Percentiles rank a stretch among this genome's conserved stretches.
Conservation (phyloP, 2,329 filamentous ascomycete genomes). For the Dactylellina haptotyla region DNA sequence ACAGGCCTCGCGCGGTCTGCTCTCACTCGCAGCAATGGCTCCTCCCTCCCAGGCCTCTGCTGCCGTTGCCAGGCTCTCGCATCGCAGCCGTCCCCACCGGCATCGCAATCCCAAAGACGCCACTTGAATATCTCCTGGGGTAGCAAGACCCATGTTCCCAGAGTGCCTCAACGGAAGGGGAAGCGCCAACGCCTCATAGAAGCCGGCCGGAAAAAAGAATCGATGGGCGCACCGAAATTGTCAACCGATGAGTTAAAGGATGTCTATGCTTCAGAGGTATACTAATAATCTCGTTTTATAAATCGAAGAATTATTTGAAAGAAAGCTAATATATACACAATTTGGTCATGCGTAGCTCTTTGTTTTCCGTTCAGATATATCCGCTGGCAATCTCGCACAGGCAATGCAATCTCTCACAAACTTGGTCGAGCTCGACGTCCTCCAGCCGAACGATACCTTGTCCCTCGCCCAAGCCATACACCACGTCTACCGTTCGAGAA, state of each 20-base stretch:
- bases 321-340: slow-evolving; percentile 1
- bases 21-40: slow-evolving; percentile 19
- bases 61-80: slow-evolving; percentile 20
- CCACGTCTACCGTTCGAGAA: slow-evolving; percentile 58
- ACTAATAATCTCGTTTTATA: not conserved
- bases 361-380: slow-evolving; percentile 58
- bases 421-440: slow-evolving; percentile 55
- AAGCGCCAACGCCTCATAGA: slow-evolving; percentile 44
- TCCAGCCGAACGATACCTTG: slow-evolving; percentile 54
- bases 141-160: slow-evolving; percentile 18
- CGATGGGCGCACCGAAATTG: slow-evolving; percentile 53
- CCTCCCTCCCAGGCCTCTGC: slow-evolving; percentile 14
- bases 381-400: slow-evolving; percentile 53
- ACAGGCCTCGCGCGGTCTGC: slow-evolving; percentile 25
- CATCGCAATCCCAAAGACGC: not conserved
- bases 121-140: slow-evolving; percentile 39
- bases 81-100: not conserved
- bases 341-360: slow-evolving; percentile 54
- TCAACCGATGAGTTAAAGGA: slow-evolving; percentile 53
- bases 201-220: slow-evolving; percentile 16
- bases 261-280: slow-evolving; percentile 57
- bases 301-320: not conserved
- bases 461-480: slow-evolving; percentile 60
- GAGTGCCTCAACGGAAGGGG: slow-evolving; percentile 1
- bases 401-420: slow-evolving; percentile 56